Conservation (phyloP, 2,329 filamentous ascomycete species). For the Ascochyta koolunga region DNA sequence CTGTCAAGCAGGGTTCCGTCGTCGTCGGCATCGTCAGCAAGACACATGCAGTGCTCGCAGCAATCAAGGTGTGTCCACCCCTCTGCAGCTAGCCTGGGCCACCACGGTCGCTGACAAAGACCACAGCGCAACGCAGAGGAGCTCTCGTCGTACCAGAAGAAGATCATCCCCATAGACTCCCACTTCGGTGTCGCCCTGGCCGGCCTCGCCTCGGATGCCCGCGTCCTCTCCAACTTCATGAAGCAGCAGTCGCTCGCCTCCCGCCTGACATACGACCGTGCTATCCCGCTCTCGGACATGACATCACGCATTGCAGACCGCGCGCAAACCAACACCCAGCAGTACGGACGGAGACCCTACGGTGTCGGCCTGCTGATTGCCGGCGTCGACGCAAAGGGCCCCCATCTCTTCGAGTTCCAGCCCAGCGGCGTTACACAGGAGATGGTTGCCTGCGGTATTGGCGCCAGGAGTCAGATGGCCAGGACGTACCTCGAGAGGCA, state of each 20-base stretch:
- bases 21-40: conserved; percentile 98
- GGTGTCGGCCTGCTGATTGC: conserved; percentile 92
- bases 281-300: conserved; percentile 87
- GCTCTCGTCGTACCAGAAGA: conserved; percentile 99
- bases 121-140: conserved; percentile 94
- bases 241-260: conserved; percentile 97
- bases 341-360: conserved; percentile 95
- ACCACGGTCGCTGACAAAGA: conserved; percentile 14
- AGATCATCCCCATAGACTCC: conserved; percentile 94
- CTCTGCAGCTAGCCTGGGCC: neutral
- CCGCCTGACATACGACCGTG: conserved; percentile 92
- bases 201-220: conserved; percentile 94
- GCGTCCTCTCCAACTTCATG: conserved; percentile 99
- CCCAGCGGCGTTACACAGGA: conserved; percentile 95
- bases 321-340: conserved; percentile 96
- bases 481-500: conserved; percentile 95
- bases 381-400: conserved; percentile 90
- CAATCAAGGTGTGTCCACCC: conserved; percentile 76
- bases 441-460: conserved; percentile 96
- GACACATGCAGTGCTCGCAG: conserved; percentile 94
- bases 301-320: conserved; percentile 93
- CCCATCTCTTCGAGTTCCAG: conserved; percentile 98
- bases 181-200: conserved; percentile 96
- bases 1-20: conserved; percentile 98
- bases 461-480: conserved; percentile 95